Evolutionary conservation across 306 rosid genomes (phyloP), one percentile per base, ranked within the genome.

Genomic region (Prosopis cineraria): DNA sequence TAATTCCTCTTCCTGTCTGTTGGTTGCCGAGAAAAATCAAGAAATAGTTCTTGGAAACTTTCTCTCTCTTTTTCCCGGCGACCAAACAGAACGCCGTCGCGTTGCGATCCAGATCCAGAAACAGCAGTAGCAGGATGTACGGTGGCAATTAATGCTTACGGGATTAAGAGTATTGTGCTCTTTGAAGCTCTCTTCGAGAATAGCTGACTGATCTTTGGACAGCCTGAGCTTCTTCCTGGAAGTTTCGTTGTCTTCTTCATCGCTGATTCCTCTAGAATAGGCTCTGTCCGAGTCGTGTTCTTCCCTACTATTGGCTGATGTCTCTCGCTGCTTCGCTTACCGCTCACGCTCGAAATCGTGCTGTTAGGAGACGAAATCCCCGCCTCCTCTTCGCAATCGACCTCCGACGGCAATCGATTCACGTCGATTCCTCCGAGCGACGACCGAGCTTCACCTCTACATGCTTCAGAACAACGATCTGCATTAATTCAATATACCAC

Each of bases 131-230:
- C 11, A 14, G 37, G 39, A 30, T 3, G 16, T 55, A 55, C 39
- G 40, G 22, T n/a, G 12, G 1, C 2, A 10, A 40, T 25, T 13
- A 24, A 37, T 5, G 79, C 93, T 87, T 85, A 95, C 98, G 5
- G 97, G 98, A 80, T 95, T 95, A 29, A 95, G 98, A 55, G 98
- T 95, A 74, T 86, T 92, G 88, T 95, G 98, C 58, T 95, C 91
- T 77, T 92, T 95, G 90, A 92, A 95, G 81, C 89, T 92, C 37
- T 95, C 93, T 79, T 95, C 98, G 1, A 95, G 90, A 72, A 95
- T 76, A 55, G 93, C 93, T 3, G 98, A 89, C 76, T 95, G 98
- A 69, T 95, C 97, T 75, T 95, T 95, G 6, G 97, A 89, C 48
- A 95, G 98, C 45, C 98, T 81, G 3, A 95, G 98, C 55, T 95